These are phyloP conservation scores for Mucor velutinosus DNA, from an alignment of 371 early-diverging fungal genomes.

Conservation along the genomic window DNA sequence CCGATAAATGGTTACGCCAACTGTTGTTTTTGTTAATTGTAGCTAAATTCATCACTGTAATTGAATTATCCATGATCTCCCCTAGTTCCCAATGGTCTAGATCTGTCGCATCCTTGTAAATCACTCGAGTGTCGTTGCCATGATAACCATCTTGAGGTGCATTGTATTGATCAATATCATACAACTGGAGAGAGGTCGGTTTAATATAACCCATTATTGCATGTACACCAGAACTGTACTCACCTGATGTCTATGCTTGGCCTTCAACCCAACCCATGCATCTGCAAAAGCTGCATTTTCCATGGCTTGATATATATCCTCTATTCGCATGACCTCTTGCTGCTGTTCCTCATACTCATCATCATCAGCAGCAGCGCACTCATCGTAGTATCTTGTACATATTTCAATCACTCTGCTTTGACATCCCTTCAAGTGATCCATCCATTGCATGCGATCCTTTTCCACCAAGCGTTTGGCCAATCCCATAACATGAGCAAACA, in stretches of 20 bases:
- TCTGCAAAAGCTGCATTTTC: slow-evolving; percentile 22
- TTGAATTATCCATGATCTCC: slow-evolving; percentile 16
- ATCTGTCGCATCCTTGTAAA: slow-evolving; percentile 20
- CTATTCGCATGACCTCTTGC: slow-evolving; percentile 10
- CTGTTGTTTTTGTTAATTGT: not conserved
- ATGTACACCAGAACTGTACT: too few species aligned
- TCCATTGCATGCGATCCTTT: not conserved
- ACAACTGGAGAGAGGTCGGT: slow-evolving; percentile 3
- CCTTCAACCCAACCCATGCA: slow-evolving; percentile 15
- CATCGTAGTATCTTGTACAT: slow-evolving; percentile 12
- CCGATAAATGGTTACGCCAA: slow-evolving; percentile 9
- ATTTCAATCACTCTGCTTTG: not conserved
- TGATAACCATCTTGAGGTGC: not conserved
- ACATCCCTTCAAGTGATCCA: slow-evolving; percentile 5
- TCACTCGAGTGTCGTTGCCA: not conserved
- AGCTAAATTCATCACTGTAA: slow-evolving; percentile 11
- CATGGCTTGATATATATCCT: slow-evolving; percentile 5
- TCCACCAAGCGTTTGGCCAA: not conserved
- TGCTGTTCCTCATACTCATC: not conserved
- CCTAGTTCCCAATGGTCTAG: slow-evolving; percentile 24
- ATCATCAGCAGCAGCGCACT: not conserved
- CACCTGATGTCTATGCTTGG: slow-evolving; percentile 20
- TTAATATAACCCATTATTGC: not conserved
- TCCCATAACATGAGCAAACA: slow-evolving; percentile 19
- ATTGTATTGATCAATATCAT: slow-evolving; percentile 29